phyloP scores from a whole-genome alignment of 805 yeast species.

The Yarrowia alimentaria region DNA sequence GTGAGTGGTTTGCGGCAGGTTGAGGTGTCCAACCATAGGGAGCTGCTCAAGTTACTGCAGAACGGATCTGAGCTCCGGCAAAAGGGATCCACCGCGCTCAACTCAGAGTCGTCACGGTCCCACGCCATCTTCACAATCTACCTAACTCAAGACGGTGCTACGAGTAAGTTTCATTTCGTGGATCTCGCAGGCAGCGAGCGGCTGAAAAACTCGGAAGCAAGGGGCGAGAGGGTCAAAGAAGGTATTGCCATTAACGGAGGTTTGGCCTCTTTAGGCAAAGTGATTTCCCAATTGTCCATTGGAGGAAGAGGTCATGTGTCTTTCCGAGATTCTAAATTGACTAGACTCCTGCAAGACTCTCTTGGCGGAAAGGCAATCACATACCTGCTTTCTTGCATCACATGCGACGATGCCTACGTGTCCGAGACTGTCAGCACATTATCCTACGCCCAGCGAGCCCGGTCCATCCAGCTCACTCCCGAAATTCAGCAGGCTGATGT shows the following conservation, averaged over 20 bases:
- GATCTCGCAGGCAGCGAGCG: conserved; percentile 75
- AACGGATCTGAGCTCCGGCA: conserved; percentile 55
- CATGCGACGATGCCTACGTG: conserved; percentile 38
- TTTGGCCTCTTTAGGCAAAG: conserved; percentile 63
- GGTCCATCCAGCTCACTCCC: conserved; percentile 34
- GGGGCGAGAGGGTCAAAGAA: conserved; percentile 55
- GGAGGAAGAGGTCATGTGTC: conserved; percentile 42
- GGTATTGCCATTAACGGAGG: conserved; percentile 67
- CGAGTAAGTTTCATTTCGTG: conserved; percentile 58
- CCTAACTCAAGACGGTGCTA: conserved; percentile 53
- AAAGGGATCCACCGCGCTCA: conserved; percentile 64
- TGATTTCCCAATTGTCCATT: conserved; percentile 42
- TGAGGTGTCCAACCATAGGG: conserved; percentile 44
- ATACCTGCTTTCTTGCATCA: conserved; percentile 79
- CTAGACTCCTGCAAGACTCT: conserved; percentile 75
- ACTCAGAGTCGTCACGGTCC: conserved; percentile 66
- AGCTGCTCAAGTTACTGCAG: conserved; percentile 45
- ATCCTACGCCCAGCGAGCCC: conserved; percentile 34
- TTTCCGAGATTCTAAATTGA: conserved; percentile 64
- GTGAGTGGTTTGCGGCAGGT: conserved; percentile 57
- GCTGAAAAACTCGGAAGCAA: conserved; percentile 51
- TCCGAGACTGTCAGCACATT: conserved; percentile 34
- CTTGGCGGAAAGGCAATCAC: conserved; percentile 87
- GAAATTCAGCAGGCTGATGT: conserved; percentile 33
- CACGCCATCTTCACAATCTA: conserved; percentile 67